Conservation (phyloP, 2,329 filamentous ascomycete genomes). For the Helotiales sp. region DNA sequence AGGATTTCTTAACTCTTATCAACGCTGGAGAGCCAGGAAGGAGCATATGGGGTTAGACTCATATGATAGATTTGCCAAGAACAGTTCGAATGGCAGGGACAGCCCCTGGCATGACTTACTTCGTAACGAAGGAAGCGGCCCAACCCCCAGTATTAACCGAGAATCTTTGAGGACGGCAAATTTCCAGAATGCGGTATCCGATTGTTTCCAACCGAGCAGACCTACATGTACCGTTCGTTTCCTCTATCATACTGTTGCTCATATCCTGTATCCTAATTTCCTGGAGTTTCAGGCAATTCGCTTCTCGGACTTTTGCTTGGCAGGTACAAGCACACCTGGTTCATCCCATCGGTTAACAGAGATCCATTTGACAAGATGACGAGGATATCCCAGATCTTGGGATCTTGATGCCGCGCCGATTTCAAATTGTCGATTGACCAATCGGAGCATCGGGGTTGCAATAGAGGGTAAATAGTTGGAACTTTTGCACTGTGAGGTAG, state of each 20-base stretch:
- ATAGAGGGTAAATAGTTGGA: background rate
- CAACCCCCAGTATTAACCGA: background rate
- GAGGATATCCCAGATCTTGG: background rate
- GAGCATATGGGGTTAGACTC: background rate
- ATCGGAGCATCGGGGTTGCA: background rate
- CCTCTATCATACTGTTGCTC: too few relatives aligned
- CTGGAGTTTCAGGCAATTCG: too few relatives aligned
- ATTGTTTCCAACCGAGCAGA: too few relatives aligned
- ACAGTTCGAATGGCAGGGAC: background rate
- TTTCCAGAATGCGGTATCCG: background rate
- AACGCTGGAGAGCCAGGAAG: background rate
- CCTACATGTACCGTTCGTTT: too few relatives aligned
- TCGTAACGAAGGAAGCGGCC: too few relatives aligned
- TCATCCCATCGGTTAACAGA: background rate
- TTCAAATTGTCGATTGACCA: background rate
- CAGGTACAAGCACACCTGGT: background rate
- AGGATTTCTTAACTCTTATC: background rate
- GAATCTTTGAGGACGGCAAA: background rate
- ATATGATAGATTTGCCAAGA: background rate
- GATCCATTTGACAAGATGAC: background rate
- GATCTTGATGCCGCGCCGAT: background rate
- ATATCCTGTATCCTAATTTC: too few relatives aligned
- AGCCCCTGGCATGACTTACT: conserved; percentile 1
- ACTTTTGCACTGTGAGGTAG: too few relatives aligned
- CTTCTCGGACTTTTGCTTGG: background rate